Evolutionary conservation across 768 basidiomycete genomes (phyloP), one percentile per base, ranked within the genome.

Genomic region (Naganishia vishniacii): DNA sequence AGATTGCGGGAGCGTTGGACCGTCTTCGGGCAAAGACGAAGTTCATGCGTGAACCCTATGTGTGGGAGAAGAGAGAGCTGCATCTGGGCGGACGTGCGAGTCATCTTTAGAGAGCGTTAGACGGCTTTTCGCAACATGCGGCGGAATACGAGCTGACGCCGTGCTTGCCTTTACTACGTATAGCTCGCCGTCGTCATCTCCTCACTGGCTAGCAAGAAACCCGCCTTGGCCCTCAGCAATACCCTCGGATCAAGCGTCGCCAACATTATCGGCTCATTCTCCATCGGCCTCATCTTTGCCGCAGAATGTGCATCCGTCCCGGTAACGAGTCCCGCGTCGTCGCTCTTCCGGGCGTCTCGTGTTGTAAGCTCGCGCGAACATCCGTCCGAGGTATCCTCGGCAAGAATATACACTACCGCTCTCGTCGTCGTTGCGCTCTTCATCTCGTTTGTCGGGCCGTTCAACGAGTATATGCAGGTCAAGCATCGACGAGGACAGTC

Each of bases 181-280:
- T 48, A 70, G 69, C 69, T 70, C 46, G 69, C 66, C 20, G 69
- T 70, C 58, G 69, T 70, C 20, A 60, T 70, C 29, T 62, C 65
- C 23, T 66, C 68, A 11, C 45, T 70, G 49, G 48, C 32, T 16
- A 41, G 45, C 15, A 20, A 63, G 45, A 60, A 67, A 15, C 61
- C 68, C 8, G 56, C 68, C 7, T 62, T 70, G 13, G 71, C 71
- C 1, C 37, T 72, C 9, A 48, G 61, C 53, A 72, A 72, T 46
- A 61, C 71, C 44, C 28, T 69, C 61, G 70, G 71, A 3, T 69
- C 68, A 13, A 34, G 47, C 45, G 71, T 65, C 44, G 68, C 71
- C 42, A 72, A 72, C 59, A 71, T 70, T 48, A 66, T 72, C 40
- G 71, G 71, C 40, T 65, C 70, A 37, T 71, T 72, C 58, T 71